Evolutionary conservation across 176 grass and related monocot genomes (phyloP), one percentile per base, ranked within the genome.

Genomic region (Cocos nucifera): DNA sequence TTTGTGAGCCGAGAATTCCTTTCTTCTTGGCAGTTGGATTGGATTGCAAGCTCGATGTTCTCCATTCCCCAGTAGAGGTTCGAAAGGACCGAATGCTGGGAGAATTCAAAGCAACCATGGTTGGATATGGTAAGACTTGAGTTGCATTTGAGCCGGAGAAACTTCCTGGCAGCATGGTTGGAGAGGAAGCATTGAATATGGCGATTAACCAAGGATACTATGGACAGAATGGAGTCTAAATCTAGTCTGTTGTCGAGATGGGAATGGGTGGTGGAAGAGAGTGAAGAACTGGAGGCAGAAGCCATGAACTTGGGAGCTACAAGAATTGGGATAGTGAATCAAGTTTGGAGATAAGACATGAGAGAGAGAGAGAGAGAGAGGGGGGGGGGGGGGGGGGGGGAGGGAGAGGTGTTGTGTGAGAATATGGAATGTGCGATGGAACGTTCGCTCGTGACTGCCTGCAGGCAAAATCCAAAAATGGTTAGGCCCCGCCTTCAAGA

Each of bases 141-240:
- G 17, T 28, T 15, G 69, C 75, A 84, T 22, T 62, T 68, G 10
- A 72, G 54, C 8, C 66, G 32, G n/a, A 73, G 70, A 17, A 73
- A 63, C 39, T 26, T 69, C 17, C 78, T 77, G 3, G 69, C 63
- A 16, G 14, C 39, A 0, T 67, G 63, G 75, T 95, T 71, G 30
- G 86, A 66, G 6, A 95, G 79, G 59, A 91, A 66, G 24, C 74
- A 44, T 54, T 6, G 49, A 20, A 97, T 59, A 73, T 97, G 87
- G 54, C 64, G 61, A 55, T 88, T 54, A 22, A 91, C 29, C 49
- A 79, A 79, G 56, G 81, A 67, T 25, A 88, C 78, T 57, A 97
- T 73, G 22, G 69, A 70, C 35, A n/a, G 39, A 50, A 91, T 85
- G 55, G 81, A 77, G 61, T 44, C 26, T 19, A 73, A 59, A 59